phyloP scores from a whole-genome alignment of 768 basidiomycete genomes.

The Pleurotus pulmonarius region DNA sequence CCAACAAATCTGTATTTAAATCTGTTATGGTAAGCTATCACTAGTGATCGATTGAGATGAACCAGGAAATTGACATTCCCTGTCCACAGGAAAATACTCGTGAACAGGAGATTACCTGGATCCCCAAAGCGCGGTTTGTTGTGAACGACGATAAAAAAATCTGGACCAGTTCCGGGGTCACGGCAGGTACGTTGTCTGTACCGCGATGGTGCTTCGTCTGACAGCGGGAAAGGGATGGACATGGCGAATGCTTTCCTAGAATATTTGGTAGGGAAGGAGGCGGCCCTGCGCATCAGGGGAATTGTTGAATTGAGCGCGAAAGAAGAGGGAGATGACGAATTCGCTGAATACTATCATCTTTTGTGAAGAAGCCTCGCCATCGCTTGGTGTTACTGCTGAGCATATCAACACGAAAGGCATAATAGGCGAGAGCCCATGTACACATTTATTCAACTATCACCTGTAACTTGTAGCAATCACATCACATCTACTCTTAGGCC shows the following conservation, averaged over 20 bases:
- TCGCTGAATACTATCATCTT: background rate
- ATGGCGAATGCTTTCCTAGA: constrained; percentile 25
- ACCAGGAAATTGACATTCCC: too few relatives aligned
- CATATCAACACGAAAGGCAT: too few relatives aligned
- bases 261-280: constrained; percentile 17
- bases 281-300: background rate
- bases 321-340: background rate
- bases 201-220: background rate
- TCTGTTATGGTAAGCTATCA: constrained; percentile 17
- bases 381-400: too few relatives aligned
- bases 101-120: constrained; percentile 19
- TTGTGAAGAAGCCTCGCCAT: constrained; percentile 20
- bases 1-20: constrained; percentile 29
- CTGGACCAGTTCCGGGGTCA: constrained; percentile 28
- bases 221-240: constrained; percentile 20
- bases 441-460: too few relatives aligned
- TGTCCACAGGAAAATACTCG: constrained; percentile 4
- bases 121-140: constrained; percentile 28
- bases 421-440: too few relatives aligned
- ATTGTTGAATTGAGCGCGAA: background rate
- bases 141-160: constrained; percentile 23
- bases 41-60: background rate
- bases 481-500: too few relatives aligned
- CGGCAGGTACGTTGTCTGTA: constrained; percentile 18
- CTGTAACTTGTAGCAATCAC: too few relatives aligned